phyloP scores from a whole-genome alignment of 1,284 basidiomycete species.

The Ganoderma sinense region DNA sequence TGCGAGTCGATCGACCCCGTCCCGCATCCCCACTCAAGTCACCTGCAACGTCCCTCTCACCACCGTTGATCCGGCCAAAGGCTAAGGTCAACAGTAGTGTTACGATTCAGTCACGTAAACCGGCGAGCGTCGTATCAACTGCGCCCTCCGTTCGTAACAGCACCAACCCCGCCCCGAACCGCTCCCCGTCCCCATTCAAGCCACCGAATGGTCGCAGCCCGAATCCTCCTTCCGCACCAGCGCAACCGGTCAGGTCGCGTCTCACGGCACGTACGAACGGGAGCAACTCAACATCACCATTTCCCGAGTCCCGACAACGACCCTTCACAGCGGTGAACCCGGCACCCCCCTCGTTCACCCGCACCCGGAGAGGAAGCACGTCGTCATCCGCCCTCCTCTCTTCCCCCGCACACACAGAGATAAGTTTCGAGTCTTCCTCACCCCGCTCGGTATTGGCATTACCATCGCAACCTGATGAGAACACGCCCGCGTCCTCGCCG shows the following conservation, averaged over 20 bases:
- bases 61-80: constrained; percentile 51
- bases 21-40: constrained; percentile 61
- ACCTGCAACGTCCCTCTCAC: constrained; percentile 44
- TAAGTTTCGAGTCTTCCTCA: constrained; percentile 25
- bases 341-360: constrained; percentile 20
- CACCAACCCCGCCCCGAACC: constrained; percentile 29
- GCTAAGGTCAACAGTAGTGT: constrained; percentile 69
- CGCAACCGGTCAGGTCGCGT: constrained; percentile 62
- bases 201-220: constrained; percentile 36
- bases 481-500: constrained; percentile 23
- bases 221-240: constrained; percentile 36
- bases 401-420: constrained; percentile 29
- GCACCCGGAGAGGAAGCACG: constrained; percentile 36
- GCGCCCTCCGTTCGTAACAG: constrained; percentile 29
- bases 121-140: constrained; percentile 36
- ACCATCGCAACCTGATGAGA: constrained; percentile 32
- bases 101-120: constrained; percentile 51
- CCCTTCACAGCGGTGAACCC: constrained; percentile 31
- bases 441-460: constrained; percentile 27
- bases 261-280: constrained; percentile 46
- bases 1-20: constrained; percentile 44
- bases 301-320: constrained; percentile 39
- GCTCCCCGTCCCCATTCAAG: constrained; percentile 54
- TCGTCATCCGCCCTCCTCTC: constrained; percentile 34
- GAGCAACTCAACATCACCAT: constrained; percentile 35